A percentile compares a stretch with the other conserved stretches of the same genome.
Evolutionary conservation across 345 rosid species (phyloP).

Genomic region (Hirschfeldia incana): DNA sequence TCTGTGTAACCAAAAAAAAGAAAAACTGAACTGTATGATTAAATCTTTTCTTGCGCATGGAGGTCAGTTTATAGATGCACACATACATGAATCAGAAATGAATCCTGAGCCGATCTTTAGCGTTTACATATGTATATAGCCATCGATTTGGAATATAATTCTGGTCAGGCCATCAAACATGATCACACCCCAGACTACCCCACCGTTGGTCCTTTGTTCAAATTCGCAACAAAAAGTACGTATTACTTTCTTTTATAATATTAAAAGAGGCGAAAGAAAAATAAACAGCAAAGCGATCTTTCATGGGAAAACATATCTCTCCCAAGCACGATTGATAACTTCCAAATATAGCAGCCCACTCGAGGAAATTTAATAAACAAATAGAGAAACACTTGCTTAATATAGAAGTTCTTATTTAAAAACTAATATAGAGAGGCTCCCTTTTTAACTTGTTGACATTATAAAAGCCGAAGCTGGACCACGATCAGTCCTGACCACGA

Average conservation of each 20-base stretch:
- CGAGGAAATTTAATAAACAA: conserved; percentile 11
- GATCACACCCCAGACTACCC: conserved; percentile 1
- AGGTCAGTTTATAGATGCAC: neutral
- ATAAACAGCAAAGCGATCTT: neutral
- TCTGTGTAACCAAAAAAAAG: neutral
- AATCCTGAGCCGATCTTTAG: neutral
- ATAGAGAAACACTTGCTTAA: conserved; percentile 32
- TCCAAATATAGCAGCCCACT: conserved; percentile 39
- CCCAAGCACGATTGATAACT: conserved; percentile 32
- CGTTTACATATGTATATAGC: neutral
- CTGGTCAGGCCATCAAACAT: conserved; percentile 19
- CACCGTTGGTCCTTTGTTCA: conserved; percentile 21
- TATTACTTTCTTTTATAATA: neutral
- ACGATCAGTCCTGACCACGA: conserved; percentile 19
- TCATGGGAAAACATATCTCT: conserved; percentile 34
- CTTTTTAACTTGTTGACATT: conserved; percentile 35
- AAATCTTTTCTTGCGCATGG: conserved; percentile 12
- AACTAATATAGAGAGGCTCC: conserved; percentile 8
- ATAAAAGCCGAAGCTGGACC: conserved; percentile 38
- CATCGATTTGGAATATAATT: conserved; percentile 21
- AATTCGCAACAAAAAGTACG: conserved; percentile 25
- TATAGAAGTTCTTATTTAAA: conserved; percentile 27
- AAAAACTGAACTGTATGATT: conserved; percentile 18
- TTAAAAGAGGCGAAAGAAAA: neutral
- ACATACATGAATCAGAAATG: neutral